phyloP scores from a whole-genome alignment of 768 basidiomycete genomes.

The Pleurotus citrinopileatus region DNA sequence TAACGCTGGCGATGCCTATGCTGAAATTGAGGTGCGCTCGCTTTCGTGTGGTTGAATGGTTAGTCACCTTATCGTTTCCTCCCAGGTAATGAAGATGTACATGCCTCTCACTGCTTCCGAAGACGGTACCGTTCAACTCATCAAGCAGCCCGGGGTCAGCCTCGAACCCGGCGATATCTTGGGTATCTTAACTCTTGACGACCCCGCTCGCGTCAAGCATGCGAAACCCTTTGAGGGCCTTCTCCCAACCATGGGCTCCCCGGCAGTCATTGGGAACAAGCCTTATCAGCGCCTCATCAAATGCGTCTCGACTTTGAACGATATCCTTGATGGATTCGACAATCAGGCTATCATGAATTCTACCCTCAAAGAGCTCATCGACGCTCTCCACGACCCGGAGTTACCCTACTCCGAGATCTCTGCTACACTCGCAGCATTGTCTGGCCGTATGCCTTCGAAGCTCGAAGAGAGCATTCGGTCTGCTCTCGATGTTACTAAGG shows the following conservation, averaged over 20 bases:
- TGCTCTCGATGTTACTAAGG: slow-evolving; percentile 71
- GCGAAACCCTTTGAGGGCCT: slow-evolving; percentile 98
- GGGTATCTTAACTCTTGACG: slow-evolving; percentile 94
- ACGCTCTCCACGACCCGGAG: slow-evolving; percentile 78
- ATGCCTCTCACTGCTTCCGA: slow-evolving; percentile 96
- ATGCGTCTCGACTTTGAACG: slow-evolving; percentile 74
- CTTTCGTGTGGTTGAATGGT: slow-evolving; percentile 6
- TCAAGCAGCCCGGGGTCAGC: slow-evolving; percentile 97
- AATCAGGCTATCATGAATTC: slow-evolving; percentile 88
- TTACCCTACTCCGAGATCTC: slow-evolving; percentile 86
- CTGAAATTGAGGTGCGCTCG: slow-evolving; percentile 88
- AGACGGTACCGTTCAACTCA: slow-evolving; percentile 90
- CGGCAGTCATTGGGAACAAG: slow-evolving; percentile 84
- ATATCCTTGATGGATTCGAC: slow-evolving; percentile 96
- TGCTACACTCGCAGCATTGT: slow-evolving; percentile 82
- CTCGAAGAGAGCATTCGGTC: slow-evolving; percentile 85
- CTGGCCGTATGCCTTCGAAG: slow-evolving; percentile 90
- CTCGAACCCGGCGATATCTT: slow-evolving; percentile 97
- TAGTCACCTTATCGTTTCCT: slow-evolving; percentile 1
- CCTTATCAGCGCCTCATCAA: slow-evolving; percentile 81
- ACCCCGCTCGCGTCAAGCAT: slow-evolving; percentile 94
- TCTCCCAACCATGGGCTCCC: slow-evolving; percentile 82
- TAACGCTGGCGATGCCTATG: slow-evolving; percentile 94
- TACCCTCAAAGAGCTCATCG: slow-evolving; percentile 83
- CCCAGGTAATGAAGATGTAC: slow-evolving; percentile 98